These are phyloP conservation scores for Beauveria medogensis DNA, from an alignment of 2,329 filamentous ascomycete species.

Conservation along the genomic window DNA sequence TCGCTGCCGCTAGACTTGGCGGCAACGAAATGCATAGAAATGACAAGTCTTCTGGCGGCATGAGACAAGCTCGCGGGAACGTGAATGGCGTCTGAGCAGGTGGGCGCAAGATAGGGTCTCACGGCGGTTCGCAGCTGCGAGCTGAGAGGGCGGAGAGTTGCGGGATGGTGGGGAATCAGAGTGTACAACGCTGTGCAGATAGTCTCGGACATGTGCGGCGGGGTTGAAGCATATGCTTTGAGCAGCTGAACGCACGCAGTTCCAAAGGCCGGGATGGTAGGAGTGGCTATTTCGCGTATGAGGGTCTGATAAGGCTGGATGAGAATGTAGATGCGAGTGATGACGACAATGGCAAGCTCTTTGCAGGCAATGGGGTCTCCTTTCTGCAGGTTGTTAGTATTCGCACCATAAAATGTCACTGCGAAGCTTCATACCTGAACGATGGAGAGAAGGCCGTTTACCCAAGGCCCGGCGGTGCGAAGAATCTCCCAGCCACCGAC, in stretches of 20 bases:
- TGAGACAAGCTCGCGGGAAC: constrained; percentile 45
- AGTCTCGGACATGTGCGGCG: constrained; percentile 50
- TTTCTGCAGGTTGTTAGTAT: constrained; percentile 46
- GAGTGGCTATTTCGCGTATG: constrained; percentile 79
- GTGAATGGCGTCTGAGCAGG: constrained; percentile 40
- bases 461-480: constrained; percentile 65
- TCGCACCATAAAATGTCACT: not conserved
- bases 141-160: constrained; percentile 70
- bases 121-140: constrained; percentile 58
- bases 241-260: constrained; percentile 63
- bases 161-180: constrained; percentile 72
- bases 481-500: constrained; percentile 79
- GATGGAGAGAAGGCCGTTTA: constrained; percentile 65
- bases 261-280: constrained; percentile 67
- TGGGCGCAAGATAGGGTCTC: constrained; percentile 55
- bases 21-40: constrained; percentile 70
- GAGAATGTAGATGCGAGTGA: constrained; percentile 77
- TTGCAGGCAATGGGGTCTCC: constrained; percentile 68
- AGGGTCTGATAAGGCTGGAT: constrained; percentile 77
- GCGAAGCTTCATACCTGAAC: constrained; percentile 49
- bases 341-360: constrained; percentile 64
- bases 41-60: constrained; percentile 55
- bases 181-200: constrained; percentile 64
- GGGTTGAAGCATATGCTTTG: constrained; percentile 30
- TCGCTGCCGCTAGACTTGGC: constrained; percentile 69